Base-by-base conservation (phyloP, 352 stramenopile genomes). In the Pythium insidiosum region DNA sequence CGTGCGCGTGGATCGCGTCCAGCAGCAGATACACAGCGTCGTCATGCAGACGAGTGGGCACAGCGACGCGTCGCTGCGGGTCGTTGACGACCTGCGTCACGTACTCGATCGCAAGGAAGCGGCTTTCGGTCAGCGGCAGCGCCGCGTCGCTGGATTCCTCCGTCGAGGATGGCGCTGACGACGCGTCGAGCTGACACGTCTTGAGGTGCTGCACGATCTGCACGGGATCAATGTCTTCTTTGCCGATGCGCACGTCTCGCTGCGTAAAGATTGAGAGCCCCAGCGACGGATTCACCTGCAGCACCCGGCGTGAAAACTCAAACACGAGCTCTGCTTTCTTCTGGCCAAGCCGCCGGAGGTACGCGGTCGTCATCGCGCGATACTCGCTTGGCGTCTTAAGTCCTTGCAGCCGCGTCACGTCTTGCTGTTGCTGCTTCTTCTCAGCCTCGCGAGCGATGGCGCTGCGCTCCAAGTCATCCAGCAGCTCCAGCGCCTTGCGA, bases 221-320 rank as follows among this genome's bases (percentile, higher is more conserved):
- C n/a, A 61, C 55, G 1, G 73, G 61, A 18, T 93, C 80, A 5
- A 93, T 69, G 26, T 93, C 80, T 24, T 65, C 53, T 16, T 80
- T 71, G 13, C 50, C 48, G 19, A 48, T 46, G 0, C 58, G 61
- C 26, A 86, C 58, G 21, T 73, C 50, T 13, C 80, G 73, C 15
- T 85, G 63, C 11, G 76, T 90, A 59, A 93, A 90, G 39, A 93
- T 88, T 2, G 75, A 73, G 15, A 93, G 46, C 0, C 80, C 77
- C 3, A 90, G 49, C 6, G 50, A 21, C 7, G 80, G 75, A 20
- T 71, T 64, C 7, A 71, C 59, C 9, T 61, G 67, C 31, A 93
- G 47, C 1, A 93, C 59, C 24, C 75, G 77, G 0, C 71, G 67
- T 6, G 80, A 90, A 54, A 89, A 93, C 38, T 90, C 80, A 38